Base-by-base conservation (phyloP, 2,329 filamentous ascomycete species). In the Fusarium falciforme region DNA sequence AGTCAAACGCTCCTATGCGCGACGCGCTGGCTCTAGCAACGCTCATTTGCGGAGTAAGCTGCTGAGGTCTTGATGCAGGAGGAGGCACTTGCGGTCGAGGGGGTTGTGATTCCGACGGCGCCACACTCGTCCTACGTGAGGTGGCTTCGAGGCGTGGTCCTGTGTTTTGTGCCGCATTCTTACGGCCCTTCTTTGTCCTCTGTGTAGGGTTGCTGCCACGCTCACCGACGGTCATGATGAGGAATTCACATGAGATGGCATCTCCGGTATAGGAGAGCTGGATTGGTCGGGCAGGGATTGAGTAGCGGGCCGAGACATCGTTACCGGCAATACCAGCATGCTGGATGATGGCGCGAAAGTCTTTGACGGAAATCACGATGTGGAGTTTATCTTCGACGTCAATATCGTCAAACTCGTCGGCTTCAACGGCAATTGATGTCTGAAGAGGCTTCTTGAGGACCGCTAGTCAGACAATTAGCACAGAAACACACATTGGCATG, bases 161-260 rank as follows among this genome's bases (percentile, higher is more conserved):
- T 9, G 75, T 74, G 20, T 62, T 75, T 60, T 78, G 80, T 16
- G 80, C 76, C 25, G 81, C 78, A 33, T 81, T 80, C 73, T 86
- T 89, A 54, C 82, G 81, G 0, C 82, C 79, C 69, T 85, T 88
- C 72, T 85, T 88, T 52, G 84, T 84, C 78, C 85, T 88, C 68
- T 87, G 86, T 12, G 80, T 81, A 6, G 85, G 81, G 54, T 86
- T 87, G 31, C 83, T 86, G 61, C 86, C 85, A 67, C 87, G 86
- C 74, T 94, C 93, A 16, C 93, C 93, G 10, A 93, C 90, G 1
- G 93, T 96, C 93, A 95, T 95, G 69, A 96, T 87, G 49, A 94
- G 92, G 76, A 95, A 95, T 73, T 95, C 92, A 81, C 91, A 94
- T 40, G 89, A 83, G 35, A 95, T 86, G 36, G 91, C 93, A 67